phyloP scores from a whole-genome alignment of 2,329 filamentous ascomycete species.

The Uncinocarpus reesii region DNA sequence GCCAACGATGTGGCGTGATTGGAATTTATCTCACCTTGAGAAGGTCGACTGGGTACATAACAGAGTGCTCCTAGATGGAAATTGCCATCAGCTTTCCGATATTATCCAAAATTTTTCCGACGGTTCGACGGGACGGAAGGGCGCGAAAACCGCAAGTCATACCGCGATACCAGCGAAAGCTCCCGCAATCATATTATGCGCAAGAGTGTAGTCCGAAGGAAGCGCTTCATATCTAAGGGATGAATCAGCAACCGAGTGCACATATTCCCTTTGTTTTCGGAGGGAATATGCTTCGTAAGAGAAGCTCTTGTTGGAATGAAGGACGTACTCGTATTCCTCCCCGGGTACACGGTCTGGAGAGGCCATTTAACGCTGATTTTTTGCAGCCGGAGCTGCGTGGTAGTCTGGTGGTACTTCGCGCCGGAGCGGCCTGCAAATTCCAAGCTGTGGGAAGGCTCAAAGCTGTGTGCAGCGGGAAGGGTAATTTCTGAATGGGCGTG shows the following conservation, averaged over 20 bases:
- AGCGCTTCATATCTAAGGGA: slow-evolving; percentile 70
- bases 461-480: background rate
- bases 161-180: slow-evolving; percentile 95
- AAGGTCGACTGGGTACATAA: slow-evolving; percentile 97
- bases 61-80: slow-evolving; percentile 70
- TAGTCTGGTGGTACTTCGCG: background rate
- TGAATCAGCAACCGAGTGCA: slow-evolving; percentile 12
- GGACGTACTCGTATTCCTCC: slow-evolving; percentile 41
- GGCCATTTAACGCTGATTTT: slow-evolving; percentile 33
- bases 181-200: slow-evolving; percentile 90
- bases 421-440: background rate
- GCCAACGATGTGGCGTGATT: no score
- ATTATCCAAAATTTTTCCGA: slow-evolving; percentile 1
- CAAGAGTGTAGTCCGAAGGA: slow-evolving; percentile 84
- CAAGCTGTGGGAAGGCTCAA: background rate
- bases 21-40: slow-evolving; percentile 62
- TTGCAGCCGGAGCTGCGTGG: slow-evolving; percentile 27
- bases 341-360: slow-evolving; percentile 32
- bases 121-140: background rate
- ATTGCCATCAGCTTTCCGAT: background rate
- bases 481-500: no score
- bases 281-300: no score
- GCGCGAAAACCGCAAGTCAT: slow-evolving; percentile 30
- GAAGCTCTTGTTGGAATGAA: no score
- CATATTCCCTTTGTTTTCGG: no score